A percentile compares a stretch with the other conserved stretches of the same genome.
Evolutionary conservation across 257 asterid species (phyloP).

Genomic region (Nicotiana obtusifolia): DNA sequence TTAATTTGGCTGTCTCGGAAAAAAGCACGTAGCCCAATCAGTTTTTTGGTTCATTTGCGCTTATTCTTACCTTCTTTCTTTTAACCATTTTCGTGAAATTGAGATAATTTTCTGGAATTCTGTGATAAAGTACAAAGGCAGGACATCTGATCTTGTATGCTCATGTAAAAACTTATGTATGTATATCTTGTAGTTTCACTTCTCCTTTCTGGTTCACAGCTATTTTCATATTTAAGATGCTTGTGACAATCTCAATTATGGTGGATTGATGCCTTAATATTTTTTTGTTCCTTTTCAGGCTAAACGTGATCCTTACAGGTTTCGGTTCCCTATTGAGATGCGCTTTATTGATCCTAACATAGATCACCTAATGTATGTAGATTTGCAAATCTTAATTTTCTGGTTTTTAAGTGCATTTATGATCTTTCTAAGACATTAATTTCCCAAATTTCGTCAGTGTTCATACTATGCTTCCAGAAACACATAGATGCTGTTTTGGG

Average conservation of each 20-base stretch:
- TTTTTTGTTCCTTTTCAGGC: conserved; percentile 50
- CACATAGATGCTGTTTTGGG: not conserved
- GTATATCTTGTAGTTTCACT: not conserved
- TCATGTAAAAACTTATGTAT: not conserved
- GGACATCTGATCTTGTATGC: not conserved
- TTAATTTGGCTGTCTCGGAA: not conserved
- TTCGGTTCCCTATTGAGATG: conserved; percentile 90
- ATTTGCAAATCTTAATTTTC: conserved; percentile 7
- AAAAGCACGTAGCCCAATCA: not conserved
- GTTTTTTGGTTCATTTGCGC: not conserved
- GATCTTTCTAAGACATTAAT: not conserved
- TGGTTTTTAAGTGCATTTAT: conserved; percentile 4
- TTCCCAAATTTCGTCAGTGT: not conserved
- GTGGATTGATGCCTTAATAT: conserved; percentile 9
- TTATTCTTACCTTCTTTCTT: not conserved
- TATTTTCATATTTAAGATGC: not conserved
- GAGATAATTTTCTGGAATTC: conserved; percentile 3
- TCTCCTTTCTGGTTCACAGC: conserved; percentile 1
- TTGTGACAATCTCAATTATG: not conserved
- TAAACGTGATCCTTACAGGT: conserved; percentile 90
- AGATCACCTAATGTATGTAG: conserved; percentile 79
- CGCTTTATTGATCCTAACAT: conserved; percentile 90
- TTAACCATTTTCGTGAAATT: not conserved
- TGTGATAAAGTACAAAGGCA: not conserved
- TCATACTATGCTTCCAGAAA: not conserved